phyloP scores from a whole-genome alignment of 2,329 filamentous ascomycete genomes.

The Penicillium griseofulvum region DNA sequence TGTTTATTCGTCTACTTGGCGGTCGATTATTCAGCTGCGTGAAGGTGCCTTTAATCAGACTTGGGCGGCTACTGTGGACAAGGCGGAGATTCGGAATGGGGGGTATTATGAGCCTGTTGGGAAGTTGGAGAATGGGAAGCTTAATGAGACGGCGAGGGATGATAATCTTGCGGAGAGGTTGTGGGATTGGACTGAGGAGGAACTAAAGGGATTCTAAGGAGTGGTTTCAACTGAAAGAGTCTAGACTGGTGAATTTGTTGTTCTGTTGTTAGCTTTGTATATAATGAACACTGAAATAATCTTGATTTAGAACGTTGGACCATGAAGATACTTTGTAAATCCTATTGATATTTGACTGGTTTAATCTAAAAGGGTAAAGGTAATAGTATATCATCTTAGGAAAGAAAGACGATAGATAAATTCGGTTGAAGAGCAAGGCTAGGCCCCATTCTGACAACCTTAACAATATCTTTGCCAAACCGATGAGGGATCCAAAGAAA shows the following conservation, averaged over 20 bases:
- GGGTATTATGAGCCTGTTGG: conserved; percentile 2
- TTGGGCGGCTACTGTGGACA: conserved; percentile 41
- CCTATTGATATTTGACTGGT: neutral
- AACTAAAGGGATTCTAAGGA: conserved; percentile 8
- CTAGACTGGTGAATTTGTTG: no score
- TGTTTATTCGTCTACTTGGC: conserved; percentile 7
- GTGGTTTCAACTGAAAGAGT: no score
- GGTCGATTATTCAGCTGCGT: conserved; percentile 23
- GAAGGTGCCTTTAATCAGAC: conserved; percentile 43
- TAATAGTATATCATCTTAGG: neutral
- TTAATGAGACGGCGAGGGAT: conserved; percentile 1
- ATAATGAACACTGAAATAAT: no score
- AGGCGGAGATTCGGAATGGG: conserved; percentile 5
- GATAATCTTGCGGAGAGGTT: neutral
- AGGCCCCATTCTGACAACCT: neutral
- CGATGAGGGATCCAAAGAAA: neutral
- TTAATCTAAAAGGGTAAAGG: no score
- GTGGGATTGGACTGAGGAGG: conserved; percentile 18
- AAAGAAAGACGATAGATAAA: neutral
- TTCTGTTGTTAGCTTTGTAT: neutral
- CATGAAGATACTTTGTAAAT: no score
- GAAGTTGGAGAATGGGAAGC: conserved; percentile 7
- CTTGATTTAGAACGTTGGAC: no score
- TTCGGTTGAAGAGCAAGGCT: neutral
- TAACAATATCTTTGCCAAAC: neutral